Conservation (phyloP, 129 eudicot genomes). For the Logfia minima region DNA sequence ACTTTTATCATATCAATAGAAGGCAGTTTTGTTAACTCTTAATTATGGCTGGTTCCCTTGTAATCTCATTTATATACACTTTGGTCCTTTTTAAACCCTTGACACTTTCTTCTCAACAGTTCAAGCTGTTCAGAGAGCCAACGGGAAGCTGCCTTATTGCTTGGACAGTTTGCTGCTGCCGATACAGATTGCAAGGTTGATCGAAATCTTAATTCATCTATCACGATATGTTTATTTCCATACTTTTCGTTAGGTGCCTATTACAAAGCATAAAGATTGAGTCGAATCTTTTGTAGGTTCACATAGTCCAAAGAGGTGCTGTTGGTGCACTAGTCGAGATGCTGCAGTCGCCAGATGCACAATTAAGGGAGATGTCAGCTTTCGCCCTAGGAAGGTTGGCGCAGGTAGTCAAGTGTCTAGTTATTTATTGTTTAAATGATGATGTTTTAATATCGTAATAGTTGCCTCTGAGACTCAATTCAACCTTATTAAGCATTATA, state of each 20-base stretch:
- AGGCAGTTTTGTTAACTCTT: not conserved
- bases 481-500: not conserved
- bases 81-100: not conserved
- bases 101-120: conserved; percentile 27
- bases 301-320: conserved; percentile 72
- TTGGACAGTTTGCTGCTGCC: conserved; percentile 68
- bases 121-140: conserved; percentile 66
- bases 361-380: conserved; percentile 66
- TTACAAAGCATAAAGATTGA: conserved; percentile 9
- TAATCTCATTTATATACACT: not conserved
- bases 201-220: not conserved
- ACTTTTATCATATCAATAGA: not conserved
- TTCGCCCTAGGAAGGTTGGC: conserved; percentile 70
- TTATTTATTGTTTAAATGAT: not conserved
- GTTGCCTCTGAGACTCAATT: conserved; percentile 1
- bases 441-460: not conserved
- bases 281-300: conserved; percentile 37
- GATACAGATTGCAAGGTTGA: conserved; percentile 76
- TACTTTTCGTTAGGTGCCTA: not conserved
- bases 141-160: conserved; percentile 68
- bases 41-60: conserved; percentile 1
- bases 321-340: conserved; percentile 59
- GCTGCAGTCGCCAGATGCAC: conserved; percentile 60
- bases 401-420: conserved; percentile 39
- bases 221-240: not conserved